Conservation (phyloP, 345 rosid genomes). For the Euphorbia lathyris region DNA sequence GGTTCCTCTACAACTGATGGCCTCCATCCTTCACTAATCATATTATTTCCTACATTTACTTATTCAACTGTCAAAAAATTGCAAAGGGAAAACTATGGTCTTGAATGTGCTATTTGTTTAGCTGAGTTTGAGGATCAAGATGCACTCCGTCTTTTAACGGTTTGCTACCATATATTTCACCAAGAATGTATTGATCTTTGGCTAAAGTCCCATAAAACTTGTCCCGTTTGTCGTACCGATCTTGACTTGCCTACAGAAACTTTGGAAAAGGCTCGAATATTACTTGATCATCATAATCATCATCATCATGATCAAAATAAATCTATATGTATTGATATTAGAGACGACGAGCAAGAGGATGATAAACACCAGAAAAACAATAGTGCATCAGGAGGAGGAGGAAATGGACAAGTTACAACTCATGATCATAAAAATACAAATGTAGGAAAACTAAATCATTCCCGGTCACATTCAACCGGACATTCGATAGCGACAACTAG, state of each 20-base stretch:
- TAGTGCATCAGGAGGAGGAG: no score
- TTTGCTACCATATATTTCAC: constrained; percentile 78
- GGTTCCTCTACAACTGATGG: constrained; percentile 29
- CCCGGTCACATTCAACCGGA: constrained; percentile 74
- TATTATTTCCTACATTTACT: constrained; percentile 55
- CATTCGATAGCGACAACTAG: constrained; percentile 47
- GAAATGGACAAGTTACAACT: background rate
- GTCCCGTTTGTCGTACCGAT: constrained; percentile 78
- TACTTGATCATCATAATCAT: constrained; percentile 2
- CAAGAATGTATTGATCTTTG: constrained; percentile 85
- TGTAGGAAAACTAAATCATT: constrained; percentile 32
- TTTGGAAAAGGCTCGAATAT: constrained; percentile 30
- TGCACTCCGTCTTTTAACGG: constrained; percentile 58
- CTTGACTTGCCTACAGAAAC: constrained; percentile 50
- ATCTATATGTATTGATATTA: constrained; percentile 31
- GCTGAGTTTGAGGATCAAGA: constrained; percentile 63
- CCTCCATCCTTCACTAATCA: constrained; percentile 54
- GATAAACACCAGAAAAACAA: constrained; percentile 17
- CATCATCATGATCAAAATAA: background rate
- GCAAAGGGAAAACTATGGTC: constrained; percentile 47
- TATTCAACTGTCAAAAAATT: constrained; percentile 62
- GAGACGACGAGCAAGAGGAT: constrained; percentile 23
- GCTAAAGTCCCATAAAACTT: constrained; percentile 66
- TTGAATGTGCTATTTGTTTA: constrained; percentile 82
- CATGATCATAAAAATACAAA: background rate